Evolutionary conservation across 805 yeast genomes (phyloP), one percentile per base, ranked within the genome.

Genomic region (Saccharomycopsis selenospora): DNA sequence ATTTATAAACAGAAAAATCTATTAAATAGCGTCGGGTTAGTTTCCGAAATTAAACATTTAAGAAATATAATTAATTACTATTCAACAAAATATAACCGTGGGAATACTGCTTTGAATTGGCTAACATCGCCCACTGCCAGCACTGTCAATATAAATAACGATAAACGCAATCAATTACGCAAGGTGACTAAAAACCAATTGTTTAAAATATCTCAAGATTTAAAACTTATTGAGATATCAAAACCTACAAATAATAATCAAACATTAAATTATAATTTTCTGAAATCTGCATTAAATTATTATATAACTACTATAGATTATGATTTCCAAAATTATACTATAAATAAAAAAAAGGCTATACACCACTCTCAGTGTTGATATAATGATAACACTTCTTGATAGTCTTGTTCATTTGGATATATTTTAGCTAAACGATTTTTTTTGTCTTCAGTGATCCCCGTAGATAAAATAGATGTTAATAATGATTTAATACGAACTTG

Each of bases 401-500:
- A 6, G 18, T 4, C 5, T 22, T 43, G 28, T 13, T 42, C 28
- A 11, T 26, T n/a, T 28, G 42, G 36, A 3, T 24, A 42, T 3
- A 43, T 18, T 36, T 61, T 61, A 13, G 56, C 53, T 24, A 84
- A 61, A 36, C 72, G 66, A 3, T 60, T 54, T 26, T 64, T 59
- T 36, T 70, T 68, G 10, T 70, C 72, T 8, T 65, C 61, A 36
- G 69, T 66, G 14, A 71, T 59, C 2, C 75, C 79, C 2, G 79
- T 73, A 7, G 85, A 74, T 29, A 83, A 60, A 13, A 81, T 63
- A 1, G 89, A 77, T n/a, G 80, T 71, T 2, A 81, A 55, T 45
- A 81, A 58, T 8, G 85, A 79, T 36, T 82, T 66, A 0, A 73
- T 61, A 61, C 88, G 72, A 49, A 81, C 62, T 50, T 71, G 71